A percentile compares a stretch with the other conserved stretches of the same genome.
Conservation (phyloP, 768 basidiomycete species). For the Coprinopsis cinerea region DNA sequence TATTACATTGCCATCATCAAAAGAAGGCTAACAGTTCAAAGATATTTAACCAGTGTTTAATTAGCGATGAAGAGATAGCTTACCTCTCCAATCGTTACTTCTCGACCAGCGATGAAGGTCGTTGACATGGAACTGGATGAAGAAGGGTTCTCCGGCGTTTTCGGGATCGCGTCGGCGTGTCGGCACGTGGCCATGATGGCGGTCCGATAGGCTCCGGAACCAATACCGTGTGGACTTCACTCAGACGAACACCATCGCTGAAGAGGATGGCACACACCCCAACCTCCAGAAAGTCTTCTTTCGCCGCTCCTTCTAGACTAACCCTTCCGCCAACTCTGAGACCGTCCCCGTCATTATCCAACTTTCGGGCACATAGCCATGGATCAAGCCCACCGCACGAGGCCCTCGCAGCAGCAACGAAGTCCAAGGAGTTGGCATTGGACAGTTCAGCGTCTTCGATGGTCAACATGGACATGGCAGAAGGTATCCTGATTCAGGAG, state of each 20-base stretch:
- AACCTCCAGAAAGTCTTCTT: slow-evolving; percentile 8
- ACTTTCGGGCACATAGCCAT: slow-evolving; percentile 51
- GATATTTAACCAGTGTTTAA: neutral
- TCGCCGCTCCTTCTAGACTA: slow-evolving; percentile 46
- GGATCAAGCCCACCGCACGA: slow-evolving; percentile 28
- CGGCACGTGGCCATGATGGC: neutral
- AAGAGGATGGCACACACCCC: neutral
- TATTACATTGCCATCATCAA: slow-evolving; percentile 56
- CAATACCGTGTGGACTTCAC: too few relatives aligned
- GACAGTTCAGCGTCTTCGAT: slow-evolving; percentile 71
- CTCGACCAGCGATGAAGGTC: slow-evolving; percentile 9
- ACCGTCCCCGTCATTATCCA: slow-evolving; percentile 51
- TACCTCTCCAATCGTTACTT: slow-evolving; percentile 18
- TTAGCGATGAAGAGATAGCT: neutral
- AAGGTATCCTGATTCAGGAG: slow-evolving; percentile 69
- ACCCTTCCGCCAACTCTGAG: slow-evolving; percentile 44
- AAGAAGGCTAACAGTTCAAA: slow-evolving; percentile 38
- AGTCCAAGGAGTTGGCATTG: slow-evolving; percentile 29
- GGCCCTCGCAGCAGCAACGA: slow-evolving; percentile 17
- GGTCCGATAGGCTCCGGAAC: too few relatives aligned
- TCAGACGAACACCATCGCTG: too few relatives aligned
- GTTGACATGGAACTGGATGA: slow-evolving; percentile 4
- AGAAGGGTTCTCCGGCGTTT: neutral
- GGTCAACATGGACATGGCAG: slow-evolving; percentile 56
- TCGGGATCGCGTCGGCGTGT: neutral